Base-by-base conservation (phyloP, 495 filamentous ascomycete species). In the Neurospora hispaniola region DNA sequence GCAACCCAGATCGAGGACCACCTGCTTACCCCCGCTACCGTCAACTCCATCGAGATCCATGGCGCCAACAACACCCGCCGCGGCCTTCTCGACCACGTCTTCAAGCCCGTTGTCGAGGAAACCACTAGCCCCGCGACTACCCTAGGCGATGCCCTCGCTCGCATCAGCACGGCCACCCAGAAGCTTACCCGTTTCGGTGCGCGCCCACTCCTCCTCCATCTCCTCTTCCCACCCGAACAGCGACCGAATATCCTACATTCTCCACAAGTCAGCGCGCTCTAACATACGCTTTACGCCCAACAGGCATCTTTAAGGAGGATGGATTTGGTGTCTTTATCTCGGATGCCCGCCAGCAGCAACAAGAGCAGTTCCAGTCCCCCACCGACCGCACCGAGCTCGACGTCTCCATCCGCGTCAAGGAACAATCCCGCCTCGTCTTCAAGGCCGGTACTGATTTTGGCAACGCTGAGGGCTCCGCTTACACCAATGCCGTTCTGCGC, bases 381-480 rank as follows among this genome's bases (percentile, higher is more conserved):
- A 82, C 86, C 18, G 87, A 86, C 7, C 86, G 88, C 18, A 91
- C 91, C 14, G 93, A 95, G 74, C 85, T 97, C 77, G 90, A 93
- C 74, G 86, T 96, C 69, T 90, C 90, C 78, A 81, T 98, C 71
- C 85, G 86, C 38, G 92, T 92, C 8, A 86, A 86, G 48, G 96
- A 99, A 81, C 91, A 92, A 74, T 90, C 90, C 3, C 89, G 91
- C 38, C 86, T 98, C 62, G 84, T 91, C 42, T 84, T 97, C 79
- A 96, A 93, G 82, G 97, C 94, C 3, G 96, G 96, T 42, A 98
- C 96, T 6, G 94, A 97, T 76, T 84, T 96, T 38, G 96, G 96
- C 70, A 94, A 94, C 76, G 86, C 91, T 14, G 96, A 98, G 80
- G 96, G 94, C 18, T 94, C 92, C 4, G 95, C 95, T 2, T 97